Evolutionary conservation across 164 flowering plant species (phyloP), one percentile per base, ranked within the genome.

Genomic region (Paratinospora sagittata): DNA sequence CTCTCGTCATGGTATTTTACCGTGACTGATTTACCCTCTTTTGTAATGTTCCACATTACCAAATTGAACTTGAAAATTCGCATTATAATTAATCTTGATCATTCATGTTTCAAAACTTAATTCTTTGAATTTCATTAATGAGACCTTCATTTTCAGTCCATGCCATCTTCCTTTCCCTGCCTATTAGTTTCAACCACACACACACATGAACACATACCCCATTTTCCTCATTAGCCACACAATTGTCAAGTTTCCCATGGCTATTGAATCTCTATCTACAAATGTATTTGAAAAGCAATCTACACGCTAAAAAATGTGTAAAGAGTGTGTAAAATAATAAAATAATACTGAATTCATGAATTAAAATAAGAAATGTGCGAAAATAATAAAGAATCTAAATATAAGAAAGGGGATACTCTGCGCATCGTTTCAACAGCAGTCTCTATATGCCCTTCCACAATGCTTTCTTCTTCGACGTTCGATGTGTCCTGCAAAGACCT

Each of bases 401-500:
- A 47, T 26, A 33, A 60, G 16, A 72, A 72, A 63, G 66, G 36
- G 14, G 71, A 68, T 89, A 93, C 98, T 87, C 98, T 84, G 55
- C 90, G 89, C 3, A 83, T 68, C 58, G 87, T 86, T 70, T 87
- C 88, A 63, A 85, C 91, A 8, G 85, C 91, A 67, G 87, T 71
- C 75, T 85, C 92, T 19, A 73, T n/a, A 62, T 81, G 91, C 14
- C 75, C 83, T 72, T 85, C 91, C 30, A 74, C 82, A n/a, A 71
- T 79, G 67, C 55, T 71, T 47, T 72, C 83, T 72, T 81, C 87
- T 74, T 85, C 86, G 27, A 78, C 74, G n/a, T n/a, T n/a, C n/a
- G n/a, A n/a, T n/a, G 63, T 82, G 87, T 41, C 77, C 79, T 65
- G 78, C 86, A 69, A 81, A 84, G 61, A 73, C 82, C 60, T 86